Evolutionary conservation across 441 rosid genomes (phyloP), one percentile per base, ranked within the genome.

Genomic region (Gossypium davidsonii): DNA sequence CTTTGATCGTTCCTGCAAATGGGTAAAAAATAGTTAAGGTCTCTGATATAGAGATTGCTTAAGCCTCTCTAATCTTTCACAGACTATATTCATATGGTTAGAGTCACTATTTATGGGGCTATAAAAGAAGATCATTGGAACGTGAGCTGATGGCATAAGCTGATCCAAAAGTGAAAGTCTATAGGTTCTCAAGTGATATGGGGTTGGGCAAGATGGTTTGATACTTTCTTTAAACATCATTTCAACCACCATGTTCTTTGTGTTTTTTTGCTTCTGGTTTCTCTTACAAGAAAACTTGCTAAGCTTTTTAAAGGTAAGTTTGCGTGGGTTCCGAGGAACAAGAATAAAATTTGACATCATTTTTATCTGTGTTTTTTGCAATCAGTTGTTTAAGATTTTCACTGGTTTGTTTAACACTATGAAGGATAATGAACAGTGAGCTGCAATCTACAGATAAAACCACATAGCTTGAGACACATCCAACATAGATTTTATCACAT

Each of bases 121-220:
- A 23, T 51, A 90, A 70, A 88, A 85, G 60, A 87, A 80, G 71
- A 74, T 64, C 52, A 83, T 52, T 1, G 81, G 78, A 42, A 82
- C 81, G 64, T 86, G 85, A 44, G 69, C 39, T 46, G 67, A 46
- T 44, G 84, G 75, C 77, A 74, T 69, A 61, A 77, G 70, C 70
- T 86, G 88, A 73, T 85, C 89, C 2, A 79, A 57, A 11, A 89
- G 77, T 39, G 89, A 89, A 42, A 87, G 85, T 46, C 80, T 83
- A 74, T 78, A 75, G 52, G 77, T 82, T 65, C 34, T 72, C n/a
- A 80, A 79, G 75, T 77, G 81, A 12, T 5, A n/a, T 5, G 87
- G 86, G 1, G 90, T 81, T 52, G 85, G 79, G 1, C 81, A 74
- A 56, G 89, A 83, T 44, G 91, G 89, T 66, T 81, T 90, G 56